Percentiles rank a stretch among this genome's conserved stretches.
These are phyloP conservation scores for Dalechampia spathulata DNA, from an alignment of 441 rosid genomes.

Conservation along the genomic window DNA sequence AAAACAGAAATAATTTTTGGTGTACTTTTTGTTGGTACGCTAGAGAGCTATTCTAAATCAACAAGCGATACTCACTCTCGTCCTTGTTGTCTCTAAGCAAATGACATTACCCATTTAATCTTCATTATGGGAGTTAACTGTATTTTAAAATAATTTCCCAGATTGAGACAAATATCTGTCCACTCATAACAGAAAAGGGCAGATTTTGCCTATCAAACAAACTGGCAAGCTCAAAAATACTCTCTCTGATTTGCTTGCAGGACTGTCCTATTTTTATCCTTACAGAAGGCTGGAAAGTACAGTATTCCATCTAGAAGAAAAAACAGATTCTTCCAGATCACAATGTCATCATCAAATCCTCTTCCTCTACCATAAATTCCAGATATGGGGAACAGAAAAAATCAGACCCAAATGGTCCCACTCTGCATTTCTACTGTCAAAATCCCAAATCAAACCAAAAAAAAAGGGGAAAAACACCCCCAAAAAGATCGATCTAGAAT, in stretches of 20 bases:
- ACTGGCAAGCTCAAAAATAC: slow-evolving; percentile 7
- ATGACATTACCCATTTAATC: neutral
- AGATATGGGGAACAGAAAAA: slow-evolving; percentile 30
- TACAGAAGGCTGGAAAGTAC: slow-evolving; percentile 24
- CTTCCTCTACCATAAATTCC: slow-evolving; percentile 29
- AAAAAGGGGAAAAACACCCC: slow-evolving; percentile 17
- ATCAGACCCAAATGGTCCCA: slow-evolving; percentile 40
- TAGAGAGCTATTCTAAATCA: neutral
- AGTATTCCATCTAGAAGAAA: slow-evolving; percentile 13
- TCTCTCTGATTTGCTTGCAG: slow-evolving; percentile 15
- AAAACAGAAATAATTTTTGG: too few species aligned
- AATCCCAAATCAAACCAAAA: slow-evolving; percentile 26
- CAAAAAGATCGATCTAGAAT: slow-evolving; percentile 12
- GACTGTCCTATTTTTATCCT: slow-evolving; percentile 7
- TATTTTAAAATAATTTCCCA: slow-evolving; percentile 8
- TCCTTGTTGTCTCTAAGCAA: neutral
- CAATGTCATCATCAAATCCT: slow-evolving; percentile 25
- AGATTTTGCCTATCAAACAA: slow-evolving; percentile 13
- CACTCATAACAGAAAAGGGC: slow-evolving; percentile 12
- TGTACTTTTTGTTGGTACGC: neutral
- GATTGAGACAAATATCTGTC: slow-evolving; percentile 13
- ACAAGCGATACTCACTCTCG: neutral
- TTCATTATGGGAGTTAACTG: neutral
- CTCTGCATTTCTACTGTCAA: slow-evolving; percentile 3
- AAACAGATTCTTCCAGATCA: slow-evolving; percentile 31